phyloP scores from a whole-genome alignment of 2,329 filamentous ascomycete species.

The Ascochyta koolunga region DNA sequence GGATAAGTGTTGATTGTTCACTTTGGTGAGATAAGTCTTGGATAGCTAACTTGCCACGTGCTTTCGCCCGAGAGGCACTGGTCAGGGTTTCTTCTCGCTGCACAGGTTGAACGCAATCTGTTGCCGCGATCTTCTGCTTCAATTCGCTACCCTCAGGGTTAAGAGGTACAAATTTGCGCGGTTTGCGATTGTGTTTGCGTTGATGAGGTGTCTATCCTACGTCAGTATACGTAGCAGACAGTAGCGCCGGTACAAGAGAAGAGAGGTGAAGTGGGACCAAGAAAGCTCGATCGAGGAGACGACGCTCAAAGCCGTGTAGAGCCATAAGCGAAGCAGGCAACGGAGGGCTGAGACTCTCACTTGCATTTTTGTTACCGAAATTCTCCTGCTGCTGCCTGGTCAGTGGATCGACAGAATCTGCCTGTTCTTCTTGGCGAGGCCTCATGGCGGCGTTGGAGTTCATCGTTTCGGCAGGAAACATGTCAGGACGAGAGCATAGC shows the following conservation, averaged over 20 bases:
- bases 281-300: background rate
- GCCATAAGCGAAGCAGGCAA: background rate
- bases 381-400: slow-evolving; percentile 31
- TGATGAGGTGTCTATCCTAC: background rate
- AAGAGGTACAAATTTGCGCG: slow-evolving; percentile 7
- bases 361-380: slow-evolving; percentile 17
- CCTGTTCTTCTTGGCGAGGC: background rate
- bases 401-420: slow-evolving; percentile 2
- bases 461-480: background rate
- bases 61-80: background rate
- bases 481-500: background rate
- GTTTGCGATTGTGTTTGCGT: background rate
- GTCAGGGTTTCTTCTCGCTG: slow-evolving; percentile 10
- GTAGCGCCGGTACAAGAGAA: background rate
- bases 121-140: background rate
- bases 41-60: slow-evolving; percentile 9
- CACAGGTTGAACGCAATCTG: background rate
- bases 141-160: background rate
- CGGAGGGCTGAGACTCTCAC: slow-evolving; percentile 11
- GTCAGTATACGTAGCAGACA: background rate
- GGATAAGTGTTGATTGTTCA: slow-evolving; percentile 4
- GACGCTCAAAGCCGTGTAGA: background rate
- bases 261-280: too few species aligned
- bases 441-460: background rate
- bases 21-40: background rate